Conservation (phyloP, 176 grass and related monocot genomes). For the Rhynchospora breviuscula region DNA sequence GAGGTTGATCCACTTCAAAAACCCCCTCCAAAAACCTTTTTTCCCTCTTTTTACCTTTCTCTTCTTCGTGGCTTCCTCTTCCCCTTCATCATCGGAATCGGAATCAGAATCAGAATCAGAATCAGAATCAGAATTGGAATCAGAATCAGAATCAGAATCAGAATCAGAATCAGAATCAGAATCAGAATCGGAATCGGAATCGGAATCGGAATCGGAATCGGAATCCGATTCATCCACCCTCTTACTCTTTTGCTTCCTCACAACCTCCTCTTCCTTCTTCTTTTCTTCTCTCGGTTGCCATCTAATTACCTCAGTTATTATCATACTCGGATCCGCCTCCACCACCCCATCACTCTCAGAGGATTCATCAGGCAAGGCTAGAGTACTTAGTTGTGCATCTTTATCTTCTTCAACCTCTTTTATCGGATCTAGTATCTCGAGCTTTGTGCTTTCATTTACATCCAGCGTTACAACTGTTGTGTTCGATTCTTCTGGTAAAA, state of each 20-base stretch:
- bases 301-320: not conserved
- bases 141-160: no score
- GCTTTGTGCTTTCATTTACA: not conserved
- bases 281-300: slow-evolving; percentile 7
- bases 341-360: not conserved
- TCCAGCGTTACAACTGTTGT: not conserved
- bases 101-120: not conserved
- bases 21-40: slow-evolving; percentile 21
- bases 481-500: slow-evolving; percentile 5
- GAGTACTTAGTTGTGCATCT: not conserved
- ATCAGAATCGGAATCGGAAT: no score
- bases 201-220: not conserved
- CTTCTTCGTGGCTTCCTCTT: not conserved
- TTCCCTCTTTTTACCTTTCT: not conserved
- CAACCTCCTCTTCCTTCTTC: not conserved
- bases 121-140: no score
- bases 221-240: slow-evolving; percentile 2
- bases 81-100: slow-evolving; percentile 33
- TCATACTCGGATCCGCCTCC: slow-evolving; percentile 8
- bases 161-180: no score
- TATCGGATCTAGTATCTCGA: not conserved
- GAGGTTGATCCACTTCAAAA: slow-evolving; percentile 32
- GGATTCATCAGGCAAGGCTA: slow-evolving; percentile 8
- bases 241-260: slow-evolving; percentile 1
- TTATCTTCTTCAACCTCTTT: not conserved